Conservation (phyloP, 257 asterid species). For the Solanum chilense region DNA sequence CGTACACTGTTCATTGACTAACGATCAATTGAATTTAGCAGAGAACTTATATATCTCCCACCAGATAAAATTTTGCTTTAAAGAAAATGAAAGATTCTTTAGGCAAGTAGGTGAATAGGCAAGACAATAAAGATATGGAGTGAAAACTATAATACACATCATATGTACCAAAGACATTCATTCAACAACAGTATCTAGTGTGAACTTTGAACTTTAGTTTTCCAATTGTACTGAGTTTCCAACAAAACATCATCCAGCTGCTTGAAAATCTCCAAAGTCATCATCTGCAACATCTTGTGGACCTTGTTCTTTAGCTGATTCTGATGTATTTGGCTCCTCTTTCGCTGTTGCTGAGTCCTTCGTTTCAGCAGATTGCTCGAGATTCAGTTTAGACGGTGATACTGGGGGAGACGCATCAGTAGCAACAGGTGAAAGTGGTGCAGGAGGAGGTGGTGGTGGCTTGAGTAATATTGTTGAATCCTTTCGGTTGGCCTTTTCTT, state of each 20-base stretch:
- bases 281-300: slow-evolving; percentile 50
- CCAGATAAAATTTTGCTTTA: not conserved
- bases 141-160: not conserved
- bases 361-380: slow-evolving; percentile 18
- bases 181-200: not conserved
- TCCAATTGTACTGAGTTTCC: not conserved
- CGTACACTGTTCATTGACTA: not conserved
- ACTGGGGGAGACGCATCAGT: slow-evolving; percentile 29
- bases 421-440: slow-evolving; percentile 51
- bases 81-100: not conserved
- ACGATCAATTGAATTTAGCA: not conserved
- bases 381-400: slow-evolving; percentile 23
- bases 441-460: slow-evolving; percentile 67
- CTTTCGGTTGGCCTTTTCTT: slow-evolving; percentile 37
- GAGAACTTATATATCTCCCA: not conserved
- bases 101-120: not conserved
- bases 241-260: slow-evolving; percentile 43
- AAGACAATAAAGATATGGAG: not conserved
- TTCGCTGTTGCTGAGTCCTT: slow-evolving; percentile 12
- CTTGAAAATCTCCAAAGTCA: slow-evolving; percentile 97
- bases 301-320: slow-evolving; percentile 16
- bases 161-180: slow-evolving; percentile 1
- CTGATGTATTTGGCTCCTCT: slow-evolving; percentile 17
- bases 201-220: not conserved
- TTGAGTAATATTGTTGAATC: slow-evolving; percentile 37